Conservation (phyloP, 208 protist genomes). For the Borovskyia barvae region DNA sequence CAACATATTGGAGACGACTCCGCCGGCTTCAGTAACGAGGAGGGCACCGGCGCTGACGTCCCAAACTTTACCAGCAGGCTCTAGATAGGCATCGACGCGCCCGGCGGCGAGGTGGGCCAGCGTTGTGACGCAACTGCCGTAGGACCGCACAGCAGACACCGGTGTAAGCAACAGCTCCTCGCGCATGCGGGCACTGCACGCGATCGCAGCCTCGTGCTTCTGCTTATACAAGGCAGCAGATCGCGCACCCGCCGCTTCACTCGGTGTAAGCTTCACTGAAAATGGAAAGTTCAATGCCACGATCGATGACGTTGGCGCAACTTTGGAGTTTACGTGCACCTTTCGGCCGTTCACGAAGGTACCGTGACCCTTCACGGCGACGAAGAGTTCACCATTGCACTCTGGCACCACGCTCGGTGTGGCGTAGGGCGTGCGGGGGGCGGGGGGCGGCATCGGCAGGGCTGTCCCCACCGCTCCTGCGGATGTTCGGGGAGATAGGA, state of each 20-base stretch:
- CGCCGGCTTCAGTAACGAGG: constrained; percentile 71
- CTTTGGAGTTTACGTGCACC: constrained; percentile 26
- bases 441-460: not conserved
- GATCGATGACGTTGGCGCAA: constrained; percentile 22
- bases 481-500: not conserved
- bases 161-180: constrained; percentile 20
- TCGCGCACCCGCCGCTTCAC: constrained; percentile 5
- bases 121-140: constrained; percentile 43
- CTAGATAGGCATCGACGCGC: constrained; percentile 59
- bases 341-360: constrained; percentile 56
- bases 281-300: constrained; percentile 52
- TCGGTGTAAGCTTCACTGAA: constrained; percentile 18
- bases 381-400: constrained; percentile 64
- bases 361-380: constrained; percentile 61
- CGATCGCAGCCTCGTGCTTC: constrained; percentile 33
- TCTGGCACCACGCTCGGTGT: constrained; percentile 19
- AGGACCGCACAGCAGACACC: constrained; percentile 39
- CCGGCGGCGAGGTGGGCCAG: constrained; percentile 58
- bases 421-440: not conserved
- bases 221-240: constrained; percentile 1
- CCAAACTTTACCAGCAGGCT: constrained; percentile 54
- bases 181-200: constrained; percentile 33
- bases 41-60: constrained; percentile 62
- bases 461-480: no score
- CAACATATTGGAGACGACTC: constrained; percentile 52